phyloP scores from a whole-genome alignment of 768 basidiomycete genomes.

The Cystofilobasidium bisporidii region DNA sequence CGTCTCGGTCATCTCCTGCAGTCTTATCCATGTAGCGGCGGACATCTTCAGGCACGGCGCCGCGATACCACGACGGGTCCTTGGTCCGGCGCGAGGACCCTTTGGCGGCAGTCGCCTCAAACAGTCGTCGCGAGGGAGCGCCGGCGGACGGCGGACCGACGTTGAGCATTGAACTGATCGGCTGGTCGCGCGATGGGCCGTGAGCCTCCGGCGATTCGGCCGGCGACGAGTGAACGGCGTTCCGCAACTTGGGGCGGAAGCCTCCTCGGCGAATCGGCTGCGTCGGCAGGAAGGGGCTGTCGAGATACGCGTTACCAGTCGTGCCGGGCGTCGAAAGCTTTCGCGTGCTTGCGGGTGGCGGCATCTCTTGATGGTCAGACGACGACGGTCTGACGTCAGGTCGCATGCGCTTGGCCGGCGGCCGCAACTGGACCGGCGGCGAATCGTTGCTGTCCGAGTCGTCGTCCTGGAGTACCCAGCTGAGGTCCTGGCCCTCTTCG shows the following conservation, averaged over 20 bases:
- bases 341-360: conserved; percentile 13
- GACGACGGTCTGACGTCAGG: background rate
- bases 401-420: background rate
- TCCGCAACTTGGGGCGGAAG: background rate
- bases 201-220: background rate
- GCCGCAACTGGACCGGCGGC: background rate
- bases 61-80: conserved; percentile 6
- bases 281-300: conserved; percentile 15
- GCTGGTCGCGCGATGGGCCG: background rate
- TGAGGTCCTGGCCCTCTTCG: background rate
- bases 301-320: background rate
- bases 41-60: conserved; percentile 15
- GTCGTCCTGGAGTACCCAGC: conserved; percentile 9
- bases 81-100: background rate
- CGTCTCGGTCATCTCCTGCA: conserved; percentile 13
- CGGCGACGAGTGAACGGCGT: background rate
- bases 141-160: background rate
- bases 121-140: background rate
- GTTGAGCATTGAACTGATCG: background rate
- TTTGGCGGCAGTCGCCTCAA: background rate
- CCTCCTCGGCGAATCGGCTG: conserved; percentile 20
- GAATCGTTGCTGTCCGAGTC: background rate
- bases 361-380: background rate
- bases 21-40: conserved; percentile 15
- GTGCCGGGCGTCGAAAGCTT: background rate